Base-by-base conservation (phyloP, 2,329 filamentous ascomycete genomes). In the Xenosphaeropsis pyriputrescens region DNA sequence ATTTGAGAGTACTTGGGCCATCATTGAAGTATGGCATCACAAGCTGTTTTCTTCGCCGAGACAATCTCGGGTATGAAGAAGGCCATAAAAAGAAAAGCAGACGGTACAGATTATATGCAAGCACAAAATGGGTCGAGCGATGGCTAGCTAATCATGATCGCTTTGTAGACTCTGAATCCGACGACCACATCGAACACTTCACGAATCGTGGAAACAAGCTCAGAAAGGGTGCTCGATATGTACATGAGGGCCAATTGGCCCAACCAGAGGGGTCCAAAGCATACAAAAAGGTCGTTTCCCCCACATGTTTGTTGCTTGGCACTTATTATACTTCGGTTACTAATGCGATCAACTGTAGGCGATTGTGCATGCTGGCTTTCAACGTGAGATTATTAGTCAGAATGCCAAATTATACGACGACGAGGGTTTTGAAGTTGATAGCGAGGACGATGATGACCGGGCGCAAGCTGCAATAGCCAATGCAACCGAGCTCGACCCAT, bases 191-290 rank as follows among this genome's bases (percentile, higher is more conserved):
- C 49, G 69, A 77, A 42, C 67, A 71, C 48, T 72, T 71, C 48
- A 79, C 75, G 40, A 86, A 86, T 57, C 77, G 82, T 52, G 81
- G 80, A 43, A 75, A 85, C 57, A 89, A 88, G 56, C 65, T 89
- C 34, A 84, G 86, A 64, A 81, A 75, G 56, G 71, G 75, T 49
- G 77, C 83, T 33, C 70, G 75, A 47, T 83, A 83, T 53, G 71
- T 81, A 34, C 77, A 73, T 48, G 68, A 76, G 51, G 81, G 81
- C 41, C 75, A 79, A 50, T 64, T 86, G 44, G 74, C 79, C 32
- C 69, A 74, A 18, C 70, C 75, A 1, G 69, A 68, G 18, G 79
- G 79, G 2, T 74, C 76, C 32, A 69, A 75, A 47, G 70, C 73
- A 11, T 85, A 85, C 60, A 80, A 74, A 58, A 77, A 82, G 69